Evolutionary conservation across 306 rosid species (phyloP).

Genomic region (Malus sylvestris): DNA sequence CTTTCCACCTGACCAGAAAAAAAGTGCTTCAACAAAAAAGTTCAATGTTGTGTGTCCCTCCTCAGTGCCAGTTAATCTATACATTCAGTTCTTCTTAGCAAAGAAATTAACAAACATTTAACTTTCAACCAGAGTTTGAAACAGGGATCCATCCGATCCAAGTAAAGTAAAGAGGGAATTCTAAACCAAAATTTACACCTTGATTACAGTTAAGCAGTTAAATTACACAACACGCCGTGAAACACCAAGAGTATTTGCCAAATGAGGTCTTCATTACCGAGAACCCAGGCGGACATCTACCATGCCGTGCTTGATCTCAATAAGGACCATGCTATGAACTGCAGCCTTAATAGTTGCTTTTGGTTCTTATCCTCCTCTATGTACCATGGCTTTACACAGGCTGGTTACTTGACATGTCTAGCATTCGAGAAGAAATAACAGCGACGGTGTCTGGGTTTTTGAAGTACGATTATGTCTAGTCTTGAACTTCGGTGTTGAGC

Average conservation of each 20-base stretch:
- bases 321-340: neutral
- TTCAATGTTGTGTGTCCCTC: neutral
- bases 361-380: neutral
- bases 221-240: neutral
- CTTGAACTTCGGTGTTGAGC: slow-evolving; percentile 36
- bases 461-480: slow-evolving; percentile 14
- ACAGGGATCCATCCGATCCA: neutral
- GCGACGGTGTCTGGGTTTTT: no score
- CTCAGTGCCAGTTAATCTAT: no score
- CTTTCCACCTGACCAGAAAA: neutral
- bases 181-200: neutral
- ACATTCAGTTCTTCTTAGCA: neutral
- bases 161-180: neutral
- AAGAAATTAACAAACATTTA: neutral
- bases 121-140: neutral
- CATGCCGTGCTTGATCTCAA: neutral
- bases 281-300: neutral
- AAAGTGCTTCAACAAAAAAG: neutral
- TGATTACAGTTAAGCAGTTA: neutral
- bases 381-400: neutral
- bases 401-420: neutral
- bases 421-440: neutral
- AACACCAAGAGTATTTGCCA: neutral
- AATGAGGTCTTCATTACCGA: neutral
- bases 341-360: neutral